Evolutionary conservation across 1,284 basidiomycete genomes (phyloP), one percentile per base, ranked within the genome.

Genomic region (Coniferiporia weirii): DNA sequence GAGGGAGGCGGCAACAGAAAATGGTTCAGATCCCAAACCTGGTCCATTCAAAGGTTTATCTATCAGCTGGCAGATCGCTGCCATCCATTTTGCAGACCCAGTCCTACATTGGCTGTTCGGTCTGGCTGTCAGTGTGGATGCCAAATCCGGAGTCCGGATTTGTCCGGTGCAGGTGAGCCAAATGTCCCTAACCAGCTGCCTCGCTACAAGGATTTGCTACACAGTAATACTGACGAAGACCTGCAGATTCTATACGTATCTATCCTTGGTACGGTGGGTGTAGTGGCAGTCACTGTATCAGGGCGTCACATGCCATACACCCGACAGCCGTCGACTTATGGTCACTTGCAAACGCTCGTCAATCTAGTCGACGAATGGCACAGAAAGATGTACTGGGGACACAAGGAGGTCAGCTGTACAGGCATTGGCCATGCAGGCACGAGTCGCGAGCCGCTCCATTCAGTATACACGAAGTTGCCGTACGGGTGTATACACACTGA

Each of bases 71-170:
- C 52, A 59, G 20, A 51, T 40, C 12, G 17, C 46, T 10, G 56
- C 38, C 1, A 34, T 59, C 6, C 53, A 54, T 17, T 1, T 59
- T 6, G 51, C 57, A 4, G 56, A 64, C 15, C 62, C 62, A 5
- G 8, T 59, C 12, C 47, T 64, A 17, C 62, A 64, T 48, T 64
- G 62, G 60, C 38, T 61, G 17, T 64, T 61, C 35, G 62, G 60
- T n/a, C 56, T 61, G 9, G 60, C 60, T 2, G 57, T 64, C n/a
- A 38, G 43, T 50, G 48, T 61, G 13, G 54, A 56, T 35, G 62
- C 62, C 27, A 57, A 59, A 7, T 44, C 38, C 34, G 61, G 53
- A 9, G 13, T 52, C 9, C 3, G 15, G 15, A 13, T n/a, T 19
- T 19, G 38, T 27, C 27, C 27, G 2, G 27, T 27, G 27, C 27